phyloP scores from a whole-genome alignment of 2,329 filamentous ascomycete genomes.

The Ophiostoma himal-ulmi region DNA sequence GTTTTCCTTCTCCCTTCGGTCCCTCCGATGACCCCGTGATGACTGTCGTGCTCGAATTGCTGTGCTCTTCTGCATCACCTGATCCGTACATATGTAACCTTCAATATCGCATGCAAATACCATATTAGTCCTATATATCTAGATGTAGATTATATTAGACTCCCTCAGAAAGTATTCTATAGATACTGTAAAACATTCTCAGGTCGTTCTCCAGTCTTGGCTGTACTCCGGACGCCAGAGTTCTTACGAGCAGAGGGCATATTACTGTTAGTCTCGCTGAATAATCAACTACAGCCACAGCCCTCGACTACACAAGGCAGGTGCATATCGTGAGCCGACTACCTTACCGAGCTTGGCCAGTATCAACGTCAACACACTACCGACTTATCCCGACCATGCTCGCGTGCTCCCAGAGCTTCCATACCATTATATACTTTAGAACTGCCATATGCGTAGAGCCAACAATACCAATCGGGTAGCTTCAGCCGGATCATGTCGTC shows the following conservation, averaged over 20 bases:
- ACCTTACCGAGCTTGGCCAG: neutral
- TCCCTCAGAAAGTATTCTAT: neutral
- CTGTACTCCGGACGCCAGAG: neutral
- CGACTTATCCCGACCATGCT: neutral
- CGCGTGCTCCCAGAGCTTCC: neutral
- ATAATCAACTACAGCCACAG: neutral
- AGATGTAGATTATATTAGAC: neutral
- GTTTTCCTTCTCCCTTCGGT: neutral
- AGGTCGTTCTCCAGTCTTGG: neutral
- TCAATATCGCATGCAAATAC: neutral
- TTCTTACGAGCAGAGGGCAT: neutral
- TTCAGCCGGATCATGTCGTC: neutral
- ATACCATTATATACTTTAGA: neutral
- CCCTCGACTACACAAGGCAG: neutral
- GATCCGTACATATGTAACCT: neutral
- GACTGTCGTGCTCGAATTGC: neutral
- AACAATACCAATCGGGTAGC: neutral
- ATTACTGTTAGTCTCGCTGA: neutral
- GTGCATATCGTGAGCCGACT: neutral
- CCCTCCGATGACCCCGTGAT: neutral
- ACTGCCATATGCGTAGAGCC: neutral
- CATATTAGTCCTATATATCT: neutral
- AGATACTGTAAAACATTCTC: neutral
- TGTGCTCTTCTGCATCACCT: neutral
- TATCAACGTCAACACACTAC: neutral